Evolutionary conservation across 352 stramenopile genomes (phyloP), one percentile per base, ranked within the genome.

Genomic region (Pythium dissimile): DNA sequence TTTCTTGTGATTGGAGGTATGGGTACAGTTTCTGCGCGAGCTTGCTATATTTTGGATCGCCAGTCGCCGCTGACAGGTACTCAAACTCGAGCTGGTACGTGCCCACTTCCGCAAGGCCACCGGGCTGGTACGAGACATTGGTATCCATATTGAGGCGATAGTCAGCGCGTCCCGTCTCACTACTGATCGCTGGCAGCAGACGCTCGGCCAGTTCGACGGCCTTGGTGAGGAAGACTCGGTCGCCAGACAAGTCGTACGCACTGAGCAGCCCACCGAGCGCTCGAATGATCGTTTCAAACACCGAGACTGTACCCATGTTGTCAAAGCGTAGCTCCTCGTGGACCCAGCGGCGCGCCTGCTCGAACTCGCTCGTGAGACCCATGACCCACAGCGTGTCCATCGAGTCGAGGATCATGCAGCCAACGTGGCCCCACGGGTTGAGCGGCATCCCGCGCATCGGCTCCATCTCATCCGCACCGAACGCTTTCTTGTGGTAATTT

Each of bases 261-360:
- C 89, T 90, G 11, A 99, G 82, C 5, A 99, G 77, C 10, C 97
- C 97, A 20, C 96, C 97, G 5, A 99, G 76, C 62, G 90, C 87
- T n/a, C 97, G 90, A 80, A 99, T 99, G 34, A 96, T 99, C 5
- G 96, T 99, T 80, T 99, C 97, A 77, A 99, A 99, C 16, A 98
- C 79, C 24, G 89, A 98, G 6, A 99, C 77, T n/a, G 75, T 67
- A 15, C 78, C 75, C 49, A 89, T 56, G 23, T 90, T 70, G 9
- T 73, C 80, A 37, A 97, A 92, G 62, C 97, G 71, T 0, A 98
- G 51, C 27, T 82, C 60, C 26, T 77, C 66, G 1, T 60, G 70
- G 28, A 98, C 82, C 62, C 89, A 98, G 18, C 97, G 69, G 37
- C 77, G 72, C 1, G 89, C 93, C 32, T 95, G 72, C 16, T 80